Conservation (phyloP, 148 eudicot genomes). For the Cornus kousa region DNA sequence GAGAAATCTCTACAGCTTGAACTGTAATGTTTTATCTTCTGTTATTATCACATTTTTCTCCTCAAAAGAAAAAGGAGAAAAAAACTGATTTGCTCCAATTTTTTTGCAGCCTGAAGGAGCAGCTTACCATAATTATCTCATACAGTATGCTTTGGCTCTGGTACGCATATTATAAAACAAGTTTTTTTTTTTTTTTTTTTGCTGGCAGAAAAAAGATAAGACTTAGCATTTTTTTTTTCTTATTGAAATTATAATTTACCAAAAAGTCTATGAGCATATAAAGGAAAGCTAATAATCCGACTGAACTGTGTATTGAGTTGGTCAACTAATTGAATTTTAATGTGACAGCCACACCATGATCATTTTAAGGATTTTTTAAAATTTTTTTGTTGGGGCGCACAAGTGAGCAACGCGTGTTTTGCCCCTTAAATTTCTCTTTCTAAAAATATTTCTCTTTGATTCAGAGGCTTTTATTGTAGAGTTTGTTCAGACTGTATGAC, state of each 20-base stretch:
- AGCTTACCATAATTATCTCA: slow-evolving; percentile 73
- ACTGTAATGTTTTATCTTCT: not conserved
- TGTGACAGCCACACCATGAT: too few species aligned
- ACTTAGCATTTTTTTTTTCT: too few species aligned
- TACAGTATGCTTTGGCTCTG: slow-evolving; percentile 96
- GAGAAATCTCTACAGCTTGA: not conserved
- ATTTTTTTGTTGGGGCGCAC: too few species aligned
- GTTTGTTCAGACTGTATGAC: too few species aligned
- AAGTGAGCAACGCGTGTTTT: too few species aligned
- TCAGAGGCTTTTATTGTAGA: too few species aligned
- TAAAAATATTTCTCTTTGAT: too few species aligned
- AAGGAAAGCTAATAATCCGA: too few species aligned
- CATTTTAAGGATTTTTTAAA: too few species aligned
- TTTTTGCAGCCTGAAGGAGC: slow-evolving; percentile 90
- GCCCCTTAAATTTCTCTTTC: too few species aligned
- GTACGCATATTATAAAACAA: slow-evolving; percentile 36
- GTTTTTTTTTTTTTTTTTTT: not conserved
- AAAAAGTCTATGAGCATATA: not conserved
- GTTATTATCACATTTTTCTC: not conserved
- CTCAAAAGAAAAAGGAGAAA: not conserved
- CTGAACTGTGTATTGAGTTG: too few species aligned
- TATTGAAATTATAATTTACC: not conserved
- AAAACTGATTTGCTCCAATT: not conserved
- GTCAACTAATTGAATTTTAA: too few species aligned
- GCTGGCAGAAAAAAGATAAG: not conserved